Evolutionary conservation across 2,329 filamentous ascomycete species (phyloP), one percentile per base, ranked within the genome.

Genomic region (Cytospora leucostoma): DNA sequence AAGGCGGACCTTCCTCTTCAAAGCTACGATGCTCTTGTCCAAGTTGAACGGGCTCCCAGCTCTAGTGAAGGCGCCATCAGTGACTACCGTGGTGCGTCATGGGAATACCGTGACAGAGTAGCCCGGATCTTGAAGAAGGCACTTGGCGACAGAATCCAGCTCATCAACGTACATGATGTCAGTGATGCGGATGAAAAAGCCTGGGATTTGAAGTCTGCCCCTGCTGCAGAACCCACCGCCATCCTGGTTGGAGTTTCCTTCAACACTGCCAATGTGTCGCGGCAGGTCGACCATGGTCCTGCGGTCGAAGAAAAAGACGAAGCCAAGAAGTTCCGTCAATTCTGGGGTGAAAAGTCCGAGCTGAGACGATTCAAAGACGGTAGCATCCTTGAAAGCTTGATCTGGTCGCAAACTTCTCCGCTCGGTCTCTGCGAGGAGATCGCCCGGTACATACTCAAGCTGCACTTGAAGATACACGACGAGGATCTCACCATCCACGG

Each of bases 301-400:
- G 79, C 89, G 1, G 91, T 92, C 2, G 93, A 98, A 72, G 85
- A 95, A 65, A 93, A 94, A 75, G 88, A 90, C 67, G 91, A 92
- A 67, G 90, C 93, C 32, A 87, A 88, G 11, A 83, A 83, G 37
- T 99, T 97, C 74, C 90, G 92, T 40, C 86, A 88, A 38, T 98
- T 99, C 73, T 99, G 96, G 95, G 95, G 94, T 7, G 89, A 94
- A 11, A 96, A 95, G 74, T 86, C 95, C 1, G 95, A 99, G 74
- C 82, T 99, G 53, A 87, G 95, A 67, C 90, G 95, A 21, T 99
- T 99, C 80, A 96, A 93, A 70, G 93, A 98, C 71, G 95, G 95
- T 27, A 94, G 89, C 70, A 97, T 99, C 68, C 82, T 93, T 10
- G 96, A 99, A 75, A 97, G 91, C 71, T 80, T 98, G 35, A 88